Conservation (phyloP, 1,284 basidiomycete species). For the Jaminaea rosea region DNA sequence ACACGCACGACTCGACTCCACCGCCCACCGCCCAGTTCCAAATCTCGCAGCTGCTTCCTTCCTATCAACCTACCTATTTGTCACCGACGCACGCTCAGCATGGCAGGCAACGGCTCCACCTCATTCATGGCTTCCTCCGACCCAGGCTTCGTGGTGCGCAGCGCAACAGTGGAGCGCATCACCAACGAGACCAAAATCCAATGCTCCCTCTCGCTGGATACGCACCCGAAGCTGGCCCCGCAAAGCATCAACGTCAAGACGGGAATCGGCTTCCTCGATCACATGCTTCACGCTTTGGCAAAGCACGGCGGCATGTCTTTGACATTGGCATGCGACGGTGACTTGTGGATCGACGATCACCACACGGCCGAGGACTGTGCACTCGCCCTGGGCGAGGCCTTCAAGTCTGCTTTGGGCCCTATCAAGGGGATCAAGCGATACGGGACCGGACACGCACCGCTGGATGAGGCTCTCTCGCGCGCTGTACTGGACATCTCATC, state of each 20-base stretch:
- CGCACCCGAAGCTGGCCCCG: constrained; percentile 57
- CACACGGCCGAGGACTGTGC: constrained; percentile 94
- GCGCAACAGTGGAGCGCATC: constrained; percentile 69
- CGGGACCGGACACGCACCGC: constrained; percentile 89
- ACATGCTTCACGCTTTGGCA: constrained; percentile 47
- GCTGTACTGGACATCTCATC: constrained; percentile 98
- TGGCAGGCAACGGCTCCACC: not conserved
- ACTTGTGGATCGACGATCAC: constrained; percentile 97
- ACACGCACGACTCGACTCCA: not conserved
- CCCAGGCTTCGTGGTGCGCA: constrained; percentile 37
- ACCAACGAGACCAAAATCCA: constrained; percentile 89
- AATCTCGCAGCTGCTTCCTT: too few relatives aligned
- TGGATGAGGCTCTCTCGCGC: constrained; percentile 80
- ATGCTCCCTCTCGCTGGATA: constrained; percentile 73
- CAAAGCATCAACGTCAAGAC: constrained; percentile 83
- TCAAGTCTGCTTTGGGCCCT: constrained; percentile 90
- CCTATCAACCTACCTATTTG: not conserved
- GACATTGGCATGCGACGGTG: constrained; percentile 80
- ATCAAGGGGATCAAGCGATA: constrained; percentile 89
- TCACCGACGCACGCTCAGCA: not conserved
- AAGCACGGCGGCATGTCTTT: constrained; percentile 56
- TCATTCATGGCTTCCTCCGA: not conserved
- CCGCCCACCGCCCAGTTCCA: not conserved
- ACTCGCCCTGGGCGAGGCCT: constrained; percentile 82
- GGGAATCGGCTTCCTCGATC: constrained; percentile 91